Conservation (phyloP, 352 stramenopile species). For the Phytophthora cajani region DNA sequence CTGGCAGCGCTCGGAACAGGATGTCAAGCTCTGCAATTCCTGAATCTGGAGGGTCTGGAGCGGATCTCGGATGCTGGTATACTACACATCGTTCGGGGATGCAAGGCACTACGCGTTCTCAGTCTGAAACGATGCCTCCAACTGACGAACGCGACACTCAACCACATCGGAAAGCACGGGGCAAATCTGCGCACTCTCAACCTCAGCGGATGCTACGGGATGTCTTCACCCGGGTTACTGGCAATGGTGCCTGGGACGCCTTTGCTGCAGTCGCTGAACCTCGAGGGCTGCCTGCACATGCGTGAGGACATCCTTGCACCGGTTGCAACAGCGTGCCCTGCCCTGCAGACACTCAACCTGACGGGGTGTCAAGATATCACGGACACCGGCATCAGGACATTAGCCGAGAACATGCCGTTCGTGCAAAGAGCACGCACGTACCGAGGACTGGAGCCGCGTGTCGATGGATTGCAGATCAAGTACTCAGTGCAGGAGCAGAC, state of each 20-base stretch:
- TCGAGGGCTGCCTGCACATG: constrained; percentile 75
- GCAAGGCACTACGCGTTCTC: constrained; percentile 59
- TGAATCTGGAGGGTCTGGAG: constrained; percentile 77
- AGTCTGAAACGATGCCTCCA: constrained; percentile 71
- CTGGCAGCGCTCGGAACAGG: constrained; percentile 54
- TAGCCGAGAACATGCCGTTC: constrained; percentile 75
- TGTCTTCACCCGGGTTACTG: constrained; percentile 63
- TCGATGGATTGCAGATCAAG: constrained; percentile 63
- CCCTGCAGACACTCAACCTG: constrained; percentile 73
- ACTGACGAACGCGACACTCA: constrained; percentile 56
- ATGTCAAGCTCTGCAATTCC: constrained; percentile 68
- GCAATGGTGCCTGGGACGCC: constrained; percentile 58
- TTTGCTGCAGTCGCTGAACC: constrained; percentile 66
- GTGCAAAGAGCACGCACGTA: constrained; percentile 60
- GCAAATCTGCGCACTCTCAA: constrained; percentile 64
- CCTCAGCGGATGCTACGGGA: constrained; percentile 60
- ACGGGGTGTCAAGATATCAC: constrained; percentile 83
- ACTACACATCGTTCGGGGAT: constrained; percentile 53
- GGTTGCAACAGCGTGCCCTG: constrained; percentile 56
- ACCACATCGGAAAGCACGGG: constrained; percentile 56
- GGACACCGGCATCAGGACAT: constrained; percentile 68
- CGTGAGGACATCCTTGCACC: constrained; percentile 72
- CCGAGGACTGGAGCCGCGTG: constrained; percentile 64
- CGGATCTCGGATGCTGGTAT: constrained; percentile 60
- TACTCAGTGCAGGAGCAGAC: constrained; percentile 79